phyloP scores from a whole-genome alignment of 73 alveolate species.

The Paramecium caudatum region DNA sequence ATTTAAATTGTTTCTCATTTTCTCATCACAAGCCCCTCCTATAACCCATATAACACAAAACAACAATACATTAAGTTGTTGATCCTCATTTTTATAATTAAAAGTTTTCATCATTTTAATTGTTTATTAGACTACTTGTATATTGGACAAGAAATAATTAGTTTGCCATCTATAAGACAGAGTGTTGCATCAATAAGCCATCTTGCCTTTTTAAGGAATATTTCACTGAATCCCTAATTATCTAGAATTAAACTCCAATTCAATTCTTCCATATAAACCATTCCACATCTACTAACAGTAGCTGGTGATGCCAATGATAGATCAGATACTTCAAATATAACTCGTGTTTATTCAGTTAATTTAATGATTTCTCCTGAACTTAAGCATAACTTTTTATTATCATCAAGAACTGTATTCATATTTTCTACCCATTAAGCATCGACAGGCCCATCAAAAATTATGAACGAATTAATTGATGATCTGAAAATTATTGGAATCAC shows the following conservation, averaged over 20 bases:
- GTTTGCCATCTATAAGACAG: slow-evolving; percentile 50
- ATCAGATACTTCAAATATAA: slow-evolving; percentile 97
- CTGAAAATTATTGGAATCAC: slow-evolving; percentile 86
- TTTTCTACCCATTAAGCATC: slow-evolving; percentile 99
- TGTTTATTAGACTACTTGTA: slow-evolving; percentile 19
- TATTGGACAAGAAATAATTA: neutral
- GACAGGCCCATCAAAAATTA: slow-evolving; percentile 98
- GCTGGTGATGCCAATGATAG: slow-evolving; percentile 96
- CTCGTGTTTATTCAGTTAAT: slow-evolving; percentile 91
- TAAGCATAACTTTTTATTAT: slow-evolving; percentile 94
- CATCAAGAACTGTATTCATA: slow-evolving; percentile 99
- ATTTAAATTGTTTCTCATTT: slow-evolving; percentile 90
- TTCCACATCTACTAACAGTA: slow-evolving; percentile 97
- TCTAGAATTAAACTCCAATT: slow-evolving; percentile 25
- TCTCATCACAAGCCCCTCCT: slow-evolving; percentile 98
- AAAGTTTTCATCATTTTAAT: slow-evolving; percentile 50
- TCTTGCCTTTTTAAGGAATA: neutral
- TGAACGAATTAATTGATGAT: slow-evolving; percentile 84
- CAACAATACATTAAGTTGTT: slow-evolving; percentile 86
- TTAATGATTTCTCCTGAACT: slow-evolving; percentile 89
- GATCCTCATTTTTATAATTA: slow-evolving; percentile 91
- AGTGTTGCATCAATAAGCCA: slow-evolving; percentile 72
- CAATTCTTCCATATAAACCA: slow-evolving; percentile 90
- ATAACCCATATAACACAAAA: slow-evolving; percentile 96
- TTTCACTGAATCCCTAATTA: slow-evolving; percentile 12